A percentile compares a stretch with the other conserved stretches of the same genome.
Conservation (phyloP, 2,329 filamentous ascomycete species). For the Ascosphaera apis region DNA sequence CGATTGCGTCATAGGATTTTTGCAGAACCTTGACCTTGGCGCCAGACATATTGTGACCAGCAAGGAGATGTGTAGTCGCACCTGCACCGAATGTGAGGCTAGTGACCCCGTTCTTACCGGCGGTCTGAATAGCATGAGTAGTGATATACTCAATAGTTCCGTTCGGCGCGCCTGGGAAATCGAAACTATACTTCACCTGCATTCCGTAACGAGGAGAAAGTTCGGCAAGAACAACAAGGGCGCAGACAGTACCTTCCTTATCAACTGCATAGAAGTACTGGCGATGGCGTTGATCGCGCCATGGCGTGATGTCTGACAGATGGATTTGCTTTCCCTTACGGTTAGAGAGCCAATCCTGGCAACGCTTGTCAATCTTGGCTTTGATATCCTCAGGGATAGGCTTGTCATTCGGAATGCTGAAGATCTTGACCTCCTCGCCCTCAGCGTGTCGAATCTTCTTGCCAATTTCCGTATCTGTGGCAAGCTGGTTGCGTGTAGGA, state of each 20-base stretch:
- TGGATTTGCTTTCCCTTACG: constrained; percentile 77
- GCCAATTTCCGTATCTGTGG: constrained; percentile 41
- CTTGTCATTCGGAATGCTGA: constrained; percentile 44
- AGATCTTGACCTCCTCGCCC: constrained; percentile 61
- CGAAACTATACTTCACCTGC: constrained; percentile 90
- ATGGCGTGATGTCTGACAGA: constrained; percentile 70
- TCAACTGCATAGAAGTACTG: constrained; percentile 68
- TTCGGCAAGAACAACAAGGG: constrained; percentile 63
- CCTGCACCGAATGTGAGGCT: constrained; percentile 73
- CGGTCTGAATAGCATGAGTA: constrained; percentile 42
- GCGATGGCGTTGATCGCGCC: constrained; percentile 62
- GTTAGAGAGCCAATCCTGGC: constrained; percentile 55
- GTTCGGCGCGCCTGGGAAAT: constrained; percentile 70
- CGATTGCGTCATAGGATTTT: constrained; percentile 59
- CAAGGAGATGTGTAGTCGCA: constrained; percentile 47
- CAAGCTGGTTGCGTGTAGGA: constrained; percentile 41
- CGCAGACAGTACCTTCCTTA: constrained; percentile 45
- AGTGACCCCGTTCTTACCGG: constrained; percentile 34
- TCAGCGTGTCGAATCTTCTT: constrained; percentile 63
- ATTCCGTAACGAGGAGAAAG: constrained; percentile 62
- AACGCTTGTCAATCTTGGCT: constrained; percentile 44
- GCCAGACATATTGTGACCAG: constrained; percentile 62
- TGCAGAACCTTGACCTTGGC: constrained; percentile 59
- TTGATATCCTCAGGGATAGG: constrained; percentile 42
- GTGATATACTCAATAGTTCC: constrained; percentile 73